Conservation (phyloP, 306 rosid genomes). For the Urtica urens region DNA sequence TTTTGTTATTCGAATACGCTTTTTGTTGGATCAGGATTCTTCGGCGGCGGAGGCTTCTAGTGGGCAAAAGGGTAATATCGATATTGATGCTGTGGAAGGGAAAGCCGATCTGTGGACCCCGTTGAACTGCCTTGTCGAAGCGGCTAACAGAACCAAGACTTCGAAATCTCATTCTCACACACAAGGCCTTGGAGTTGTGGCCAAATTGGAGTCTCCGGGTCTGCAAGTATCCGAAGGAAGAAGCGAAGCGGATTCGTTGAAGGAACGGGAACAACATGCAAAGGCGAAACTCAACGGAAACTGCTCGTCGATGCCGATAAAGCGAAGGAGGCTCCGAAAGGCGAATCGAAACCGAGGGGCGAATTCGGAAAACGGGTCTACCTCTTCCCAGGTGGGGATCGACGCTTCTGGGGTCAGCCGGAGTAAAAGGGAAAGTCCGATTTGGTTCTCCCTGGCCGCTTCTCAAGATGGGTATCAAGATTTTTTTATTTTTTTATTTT, state of each 20-base stretch:
- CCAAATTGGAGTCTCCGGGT: constrained; percentile 47
- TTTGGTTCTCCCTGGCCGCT: constrained; percentile 94
- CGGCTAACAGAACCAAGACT: constrained; percentile 89
- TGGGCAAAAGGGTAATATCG: constrained; percentile 32
- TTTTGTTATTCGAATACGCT: too few species aligned
- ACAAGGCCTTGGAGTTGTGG: constrained; percentile 34
- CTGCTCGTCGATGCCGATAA: constrained; percentile 37
- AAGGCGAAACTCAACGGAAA: constrained; percentile 47
- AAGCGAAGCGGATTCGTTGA: constrained; percentile 35
- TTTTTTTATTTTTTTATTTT: constrained; percentile 1
- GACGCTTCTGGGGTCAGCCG: constrained; percentile 41
- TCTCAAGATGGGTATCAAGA: constrained; percentile 65
- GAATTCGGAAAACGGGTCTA: constrained; percentile 37
- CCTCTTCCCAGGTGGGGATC: constrained; percentile 45
- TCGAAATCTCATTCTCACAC: constrained; percentile 51
- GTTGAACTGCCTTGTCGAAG: constrained; percentile 93
- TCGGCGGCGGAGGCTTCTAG: constrained; percentile 47
- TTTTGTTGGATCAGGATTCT: too few species aligned
- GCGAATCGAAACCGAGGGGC: constrained; percentile 48
- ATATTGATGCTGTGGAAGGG: constrained; percentile 44
- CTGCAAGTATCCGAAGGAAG: constrained; percentile 34
- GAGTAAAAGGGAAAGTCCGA: constrained; percentile 46
- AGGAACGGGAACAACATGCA: constrained; percentile 46
- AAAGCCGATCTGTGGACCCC: constrained; percentile 97
- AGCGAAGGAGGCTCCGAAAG: constrained; percentile 49